Evolutionary conservation across 257 asterid genomes (phyloP), one percentile per base, ranked within the genome.

Genomic region (Rhazya stricta): DNA sequence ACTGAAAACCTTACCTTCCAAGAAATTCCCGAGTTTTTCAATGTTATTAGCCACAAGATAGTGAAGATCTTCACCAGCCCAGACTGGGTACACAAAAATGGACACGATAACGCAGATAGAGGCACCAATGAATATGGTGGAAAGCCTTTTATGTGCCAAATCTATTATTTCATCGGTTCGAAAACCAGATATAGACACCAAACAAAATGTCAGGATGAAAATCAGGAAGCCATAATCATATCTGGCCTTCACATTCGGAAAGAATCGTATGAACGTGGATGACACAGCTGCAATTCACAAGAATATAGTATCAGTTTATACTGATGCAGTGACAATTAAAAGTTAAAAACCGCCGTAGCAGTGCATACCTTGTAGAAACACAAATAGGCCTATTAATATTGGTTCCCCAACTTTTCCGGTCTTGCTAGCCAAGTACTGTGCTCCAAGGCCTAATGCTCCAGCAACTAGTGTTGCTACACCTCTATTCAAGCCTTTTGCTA

Each of bases 41-140:
- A 90, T 76, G 73, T 88, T 84, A 6, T 72, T 39, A 37, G 94
- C 94, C 0, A 88, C 86, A 4, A 87, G 92, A 11, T 78, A 73
- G 83, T 90, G 96, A 43, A 89, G 97, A 79, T 91, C 97, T 62
- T 87, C 84, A 25, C 97, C 97, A 7, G 97, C 90, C 96, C 97
- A 91, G 0, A 90, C 96, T 9, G 97, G 97, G 41, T 58, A 88
- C 1, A 90, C 82, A 13, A 86, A 67, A 67, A 88, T 81, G 42
- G 94, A 91, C 11, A 91, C 81, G 4, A 86, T 34, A 30, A 91
- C 72, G 74, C 93, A 88, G 53, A 89, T 73, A 1, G 88, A 78
- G 34, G 89, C 96, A 58, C 97, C 97, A 13, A 91, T 81, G 13
- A 86, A 71, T 66, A 91, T 62, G 12, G 97, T 88, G 15, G 81